Conservation (phyloP, 768 basidiomycete species). For the Lactifluus piperatus region DNA sequence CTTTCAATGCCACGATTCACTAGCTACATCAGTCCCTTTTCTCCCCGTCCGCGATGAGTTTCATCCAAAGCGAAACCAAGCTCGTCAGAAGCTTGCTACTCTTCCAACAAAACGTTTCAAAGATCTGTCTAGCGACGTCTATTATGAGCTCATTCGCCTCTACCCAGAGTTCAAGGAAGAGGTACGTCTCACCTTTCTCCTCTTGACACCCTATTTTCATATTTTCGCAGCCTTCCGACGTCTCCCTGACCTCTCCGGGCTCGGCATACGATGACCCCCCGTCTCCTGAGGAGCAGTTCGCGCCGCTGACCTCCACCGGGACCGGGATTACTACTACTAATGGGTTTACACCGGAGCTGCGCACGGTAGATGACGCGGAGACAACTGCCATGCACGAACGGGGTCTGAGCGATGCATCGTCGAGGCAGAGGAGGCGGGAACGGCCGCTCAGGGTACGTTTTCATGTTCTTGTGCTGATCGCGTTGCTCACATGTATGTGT, state of each 20-base stretch:
- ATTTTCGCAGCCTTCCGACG: slow-evolving; percentile 23
- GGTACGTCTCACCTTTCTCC: slow-evolving; percentile 33
- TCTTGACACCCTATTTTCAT: slow-evolving; percentile 17
- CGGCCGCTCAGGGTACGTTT: too few relatives aligned
- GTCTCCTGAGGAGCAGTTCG: too few relatives aligned
- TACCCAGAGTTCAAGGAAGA: slow-evolving; percentile 95
- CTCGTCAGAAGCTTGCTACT: slow-evolving; percentile 91
- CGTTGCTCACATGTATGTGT: too few relatives aligned
- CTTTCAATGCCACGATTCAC: not conserved
- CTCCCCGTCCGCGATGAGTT: slow-evolving; percentile 87
- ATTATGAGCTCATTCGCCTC: slow-evolving; percentile 84
- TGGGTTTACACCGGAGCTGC: too few relatives aligned
- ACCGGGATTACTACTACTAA: too few relatives aligned
- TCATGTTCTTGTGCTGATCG: too few relatives aligned
- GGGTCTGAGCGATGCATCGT: too few relatives aligned
- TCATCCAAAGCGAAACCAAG: too few relatives aligned
- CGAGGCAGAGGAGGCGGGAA: too few relatives aligned
- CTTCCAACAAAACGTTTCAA: slow-evolving; percentile 85
- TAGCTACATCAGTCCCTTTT: slow-evolving; percentile 55
- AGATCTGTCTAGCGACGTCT: slow-evolving; percentile 92
- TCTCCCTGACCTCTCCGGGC: slow-evolving; percentile 38
- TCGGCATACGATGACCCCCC: slow-evolving; percentile 70
- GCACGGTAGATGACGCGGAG: too few relatives aligned
- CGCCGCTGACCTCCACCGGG: too few relatives aligned
- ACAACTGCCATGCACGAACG: too few relatives aligned